Percentiles rank a stretch among this genome's conserved stretches.
These are phyloP conservation scores for Circinella umbellata DNA, from an alignment of 371 early-diverging fungal genomes.

Conservation along the genomic window DNA sequence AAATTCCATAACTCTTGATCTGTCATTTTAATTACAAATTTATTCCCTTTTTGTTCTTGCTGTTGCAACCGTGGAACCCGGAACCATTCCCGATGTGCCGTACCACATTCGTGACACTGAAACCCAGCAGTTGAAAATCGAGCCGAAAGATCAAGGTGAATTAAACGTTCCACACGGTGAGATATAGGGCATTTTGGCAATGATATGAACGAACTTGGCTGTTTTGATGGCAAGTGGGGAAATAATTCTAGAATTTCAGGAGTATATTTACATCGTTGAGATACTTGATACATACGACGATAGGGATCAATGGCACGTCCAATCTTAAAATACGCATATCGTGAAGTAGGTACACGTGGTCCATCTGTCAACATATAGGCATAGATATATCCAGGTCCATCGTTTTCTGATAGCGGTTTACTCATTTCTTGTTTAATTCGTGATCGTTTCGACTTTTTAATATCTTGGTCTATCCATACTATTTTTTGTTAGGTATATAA, in stretches of 20 bases:
- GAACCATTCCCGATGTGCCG: conserved; percentile 58
- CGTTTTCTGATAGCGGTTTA: conserved; percentile 46
- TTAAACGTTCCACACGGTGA: conserved; percentile 57
- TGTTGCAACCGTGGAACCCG: conserved; percentile 11
- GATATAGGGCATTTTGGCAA: conserved; percentile 47
- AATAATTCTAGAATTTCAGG: conserved; percentile 54
- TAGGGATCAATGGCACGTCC: conserved; percentile 56
- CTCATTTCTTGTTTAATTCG: conserved; percentile 42
- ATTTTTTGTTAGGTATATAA: not conserved
- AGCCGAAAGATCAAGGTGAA: conserved; percentile 55
- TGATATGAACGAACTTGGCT: conserved; percentile 8
- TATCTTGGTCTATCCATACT: conserved; percentile 36
- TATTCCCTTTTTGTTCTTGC: not conserved
- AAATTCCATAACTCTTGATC: conserved; percentile 34
- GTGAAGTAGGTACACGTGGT: conserved; percentile 31
- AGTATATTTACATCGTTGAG: conserved; percentile 43
- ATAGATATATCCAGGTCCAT: conserved; percentile 59
- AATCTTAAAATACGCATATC: conserved; percentile 56
- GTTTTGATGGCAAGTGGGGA: conserved; percentile 37
- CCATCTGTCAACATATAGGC: conserved; percentile 43
- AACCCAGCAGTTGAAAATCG: conserved; percentile 25
- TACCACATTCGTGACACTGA: conserved; percentile 45
- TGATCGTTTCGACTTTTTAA: conserved; percentile 9
- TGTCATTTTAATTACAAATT: conserved; percentile 17
- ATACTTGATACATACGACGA: conserved; percentile 57